Conservation (phyloP, 306 rosid species). For the Senna tora region DNA sequence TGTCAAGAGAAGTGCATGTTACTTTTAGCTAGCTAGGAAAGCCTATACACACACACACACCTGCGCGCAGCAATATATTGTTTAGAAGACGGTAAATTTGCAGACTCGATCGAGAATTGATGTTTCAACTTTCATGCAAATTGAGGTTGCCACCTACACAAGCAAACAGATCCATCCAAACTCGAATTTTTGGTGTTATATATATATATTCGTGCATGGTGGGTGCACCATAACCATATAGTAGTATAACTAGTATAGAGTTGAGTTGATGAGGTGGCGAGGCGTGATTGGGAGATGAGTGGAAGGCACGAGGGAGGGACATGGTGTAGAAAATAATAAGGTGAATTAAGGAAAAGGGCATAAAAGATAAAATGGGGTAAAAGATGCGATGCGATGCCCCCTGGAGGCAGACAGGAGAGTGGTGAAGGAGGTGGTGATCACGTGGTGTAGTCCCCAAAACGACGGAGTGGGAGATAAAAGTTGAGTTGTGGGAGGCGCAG, state of each 20-base stretch:
- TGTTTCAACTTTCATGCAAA: not conserved
- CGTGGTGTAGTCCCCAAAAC: slow-evolving; percentile 19
- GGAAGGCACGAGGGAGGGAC: too few relatives aligned
- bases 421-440: slow-evolving; percentile 27
- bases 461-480: not conserved
- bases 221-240: not conserved
- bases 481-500: not conserved
- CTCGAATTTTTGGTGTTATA: too few relatives aligned
- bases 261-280: not conserved
- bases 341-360: too few relatives aligned
- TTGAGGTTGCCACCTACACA: not conserved
- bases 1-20: not conserved
- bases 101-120: not conserved
- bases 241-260: too few relatives aligned
- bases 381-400: not conserved
- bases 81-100: too few relatives aligned
- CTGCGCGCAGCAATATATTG: too few relatives aligned
- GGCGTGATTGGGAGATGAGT: not conserved
- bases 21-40: too few relatives aligned
- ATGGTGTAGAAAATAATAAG: too few relatives aligned
- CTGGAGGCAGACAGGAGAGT: not conserved
- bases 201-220: not conserved
- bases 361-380: not conserved
- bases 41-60: too few relatives aligned
- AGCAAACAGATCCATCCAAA: not conserved